A percentile compares a stretch with the other conserved stretches of the same genome.
phyloP scores from a whole-genome alignment of 2,329 filamentous ascomycete genomes.

The Talaromyces piceae region DNA sequence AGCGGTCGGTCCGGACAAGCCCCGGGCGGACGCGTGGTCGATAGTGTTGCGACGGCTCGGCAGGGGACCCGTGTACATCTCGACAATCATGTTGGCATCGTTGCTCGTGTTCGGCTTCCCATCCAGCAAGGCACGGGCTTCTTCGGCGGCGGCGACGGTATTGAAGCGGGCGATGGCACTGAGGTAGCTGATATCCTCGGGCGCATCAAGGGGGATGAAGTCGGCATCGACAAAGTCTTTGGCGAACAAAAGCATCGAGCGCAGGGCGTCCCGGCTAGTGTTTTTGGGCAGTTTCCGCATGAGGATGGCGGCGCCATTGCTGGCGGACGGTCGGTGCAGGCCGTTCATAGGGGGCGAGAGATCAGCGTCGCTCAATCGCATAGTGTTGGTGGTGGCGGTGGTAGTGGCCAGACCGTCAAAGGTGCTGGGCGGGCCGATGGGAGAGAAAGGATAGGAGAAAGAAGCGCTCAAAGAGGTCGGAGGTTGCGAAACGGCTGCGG shows the following conservation, averaged over 20 bases:
- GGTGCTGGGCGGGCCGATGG: slow-evolving; percentile 29
- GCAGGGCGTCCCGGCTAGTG: slow-evolving; percentile 51
- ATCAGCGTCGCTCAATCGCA: slow-evolving; percentile 30
- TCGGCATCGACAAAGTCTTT: slow-evolving; percentile 55
- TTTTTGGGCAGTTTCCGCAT: slow-evolving; percentile 54
- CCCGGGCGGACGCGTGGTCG: slow-evolving; percentile 38
- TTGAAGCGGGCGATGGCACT: slow-evolving; percentile 54
- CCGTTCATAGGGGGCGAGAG: slow-evolving; percentile 29
- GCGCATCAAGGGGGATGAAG: slow-evolving; percentile 47
- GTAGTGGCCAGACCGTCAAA: slow-evolving; percentile 26
- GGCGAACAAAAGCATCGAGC: slow-evolving; percentile 59
- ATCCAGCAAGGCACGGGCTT: slow-evolving; percentile 52
- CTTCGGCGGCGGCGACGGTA: slow-evolving; percentile 49
- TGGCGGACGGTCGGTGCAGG: slow-evolving; percentile 20
- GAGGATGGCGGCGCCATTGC: slow-evolving; percentile 39
- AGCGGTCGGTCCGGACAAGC: slow-evolving; percentile 27
- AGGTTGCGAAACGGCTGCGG: slow-evolving; percentile 29
- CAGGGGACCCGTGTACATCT: slow-evolving; percentile 43
- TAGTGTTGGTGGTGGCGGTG: too few relatives aligned
- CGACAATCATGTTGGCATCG: slow-evolving; percentile 51
- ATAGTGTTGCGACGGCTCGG: slow-evolving; percentile 45
- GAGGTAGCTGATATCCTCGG: slow-evolving; percentile 50
- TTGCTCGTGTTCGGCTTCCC: slow-evolving; percentile 56
- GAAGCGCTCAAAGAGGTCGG: slow-evolving; percentile 26
- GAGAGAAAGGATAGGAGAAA: slow-evolving; percentile 32